These are phyloP conservation scores for Leccinellum rugosiceps DNA, from an alignment of 768 basidiomycete species.

Conservation along the genomic window DNA sequence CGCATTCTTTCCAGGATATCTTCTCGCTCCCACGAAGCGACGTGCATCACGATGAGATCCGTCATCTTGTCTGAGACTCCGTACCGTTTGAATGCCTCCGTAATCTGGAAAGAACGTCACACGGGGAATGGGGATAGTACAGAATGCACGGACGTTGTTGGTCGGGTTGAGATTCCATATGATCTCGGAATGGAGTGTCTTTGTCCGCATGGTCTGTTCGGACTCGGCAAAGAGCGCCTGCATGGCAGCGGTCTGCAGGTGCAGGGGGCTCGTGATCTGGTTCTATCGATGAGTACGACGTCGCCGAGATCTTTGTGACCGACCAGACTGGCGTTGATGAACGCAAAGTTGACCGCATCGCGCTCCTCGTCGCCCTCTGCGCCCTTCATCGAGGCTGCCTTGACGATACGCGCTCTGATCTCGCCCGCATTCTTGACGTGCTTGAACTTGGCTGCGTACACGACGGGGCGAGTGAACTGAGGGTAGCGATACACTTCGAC, in stretches of 20 bases:
- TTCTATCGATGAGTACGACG: constrained; percentile 4
- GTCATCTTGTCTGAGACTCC: constrained; percentile 70
- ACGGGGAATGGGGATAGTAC: not conserved
- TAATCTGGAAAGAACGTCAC: constrained; percentile 53
- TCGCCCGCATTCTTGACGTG: constrained; percentile 60
- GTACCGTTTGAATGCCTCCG: constrained; percentile 82
- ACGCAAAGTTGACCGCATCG: constrained; percentile 83
- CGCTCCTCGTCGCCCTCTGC: constrained; percentile 64
- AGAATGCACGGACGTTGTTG: constrained; percentile 59
- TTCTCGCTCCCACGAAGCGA: constrained; percentile 41
- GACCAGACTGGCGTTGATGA: constrained; percentile 83
- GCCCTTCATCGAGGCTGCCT: constrained; percentile 60
- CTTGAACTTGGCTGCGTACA: constrained; percentile 65
- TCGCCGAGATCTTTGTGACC: constrained; percentile 5
- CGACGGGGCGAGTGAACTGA: constrained; percentile 45
- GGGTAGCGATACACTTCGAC: constrained; percentile 60
- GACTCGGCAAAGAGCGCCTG: constrained; percentile 73
- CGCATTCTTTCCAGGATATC: constrained; percentile 55
- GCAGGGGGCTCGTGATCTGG: constrained; percentile 78
- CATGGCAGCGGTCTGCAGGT: constrained; percentile 80
- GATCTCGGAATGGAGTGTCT: constrained; percentile 88
- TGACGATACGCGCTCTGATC: constrained; percentile 65
- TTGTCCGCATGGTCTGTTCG: constrained; percentile 64
- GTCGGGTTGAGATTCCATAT: constrained; percentile 85
- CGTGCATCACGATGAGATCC: constrained; percentile 69